Evolutionary conservation across 768 basidiomycete species (phyloP).

Genomic region (Lyophyllum decastes): DNA sequence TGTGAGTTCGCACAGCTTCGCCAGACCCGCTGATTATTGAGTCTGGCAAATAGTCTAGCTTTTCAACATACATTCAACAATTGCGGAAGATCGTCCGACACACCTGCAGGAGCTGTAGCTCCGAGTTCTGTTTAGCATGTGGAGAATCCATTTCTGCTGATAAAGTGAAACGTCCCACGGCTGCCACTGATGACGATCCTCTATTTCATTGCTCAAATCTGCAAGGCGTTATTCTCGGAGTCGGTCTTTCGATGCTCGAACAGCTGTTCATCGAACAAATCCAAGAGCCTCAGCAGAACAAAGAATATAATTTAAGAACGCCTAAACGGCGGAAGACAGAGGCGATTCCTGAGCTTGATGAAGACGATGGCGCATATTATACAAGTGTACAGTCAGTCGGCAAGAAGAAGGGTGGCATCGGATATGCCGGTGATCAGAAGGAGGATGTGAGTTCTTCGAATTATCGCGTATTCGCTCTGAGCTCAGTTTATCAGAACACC

Average conservation of each 20-base stretch:
- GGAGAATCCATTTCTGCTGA: slow-evolving; percentile 60
- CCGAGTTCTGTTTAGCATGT: slow-evolving; percentile 73
- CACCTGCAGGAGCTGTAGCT: slow-evolving; percentile 63
- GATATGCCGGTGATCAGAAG: slow-evolving; percentile 80
- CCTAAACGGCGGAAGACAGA: slow-evolving; percentile 50
- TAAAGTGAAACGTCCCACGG: slow-evolving; percentile 44
- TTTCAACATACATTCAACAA: slow-evolving; percentile 67
- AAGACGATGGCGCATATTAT: slow-evolving; percentile 57
- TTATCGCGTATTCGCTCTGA: neutral
- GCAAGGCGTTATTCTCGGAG: slow-evolving; percentile 88
- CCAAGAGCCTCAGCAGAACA: slow-evolving; percentile 32
- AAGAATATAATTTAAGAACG: slow-evolving; percentile 37
- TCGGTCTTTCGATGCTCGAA: slow-evolving; percentile 88
- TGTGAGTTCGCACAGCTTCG: slow-evolving; percentile 48
- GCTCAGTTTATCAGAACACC: slow-evolving; percentile 51
- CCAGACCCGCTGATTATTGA: slow-evolving; percentile 14
- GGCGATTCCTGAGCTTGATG: slow-evolving; percentile 33
- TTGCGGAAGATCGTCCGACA: slow-evolving; percentile 58
- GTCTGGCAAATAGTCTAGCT: slow-evolving; percentile 56
- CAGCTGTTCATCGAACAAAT: slow-evolving; percentile 62
- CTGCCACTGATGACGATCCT: slow-evolving; percentile 48
- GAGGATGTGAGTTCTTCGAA: slow-evolving; percentile 74
- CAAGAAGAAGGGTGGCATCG: slow-evolving; percentile 78
- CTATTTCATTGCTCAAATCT: slow-evolving; percentile 90
- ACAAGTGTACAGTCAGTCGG: slow-evolving; percentile 43